Evolutionary conservation across 106 monocot species (phyloP).

Genomic region (Dendrobium catenatum): DNA sequence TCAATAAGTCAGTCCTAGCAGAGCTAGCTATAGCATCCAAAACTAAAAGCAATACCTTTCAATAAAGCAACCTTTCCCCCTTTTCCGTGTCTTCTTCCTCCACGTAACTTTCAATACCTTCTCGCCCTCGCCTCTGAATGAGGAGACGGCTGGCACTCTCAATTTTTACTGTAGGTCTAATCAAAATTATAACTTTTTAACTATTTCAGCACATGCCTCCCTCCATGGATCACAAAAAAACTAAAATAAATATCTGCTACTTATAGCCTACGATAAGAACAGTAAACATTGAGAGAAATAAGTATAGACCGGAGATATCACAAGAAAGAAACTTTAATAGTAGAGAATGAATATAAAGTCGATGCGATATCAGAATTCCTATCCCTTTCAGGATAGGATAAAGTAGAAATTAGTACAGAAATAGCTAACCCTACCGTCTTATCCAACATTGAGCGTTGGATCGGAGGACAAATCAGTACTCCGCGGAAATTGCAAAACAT

Average conservation of each 20-base stretch:
- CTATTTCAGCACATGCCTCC: slow-evolving; percentile 2
- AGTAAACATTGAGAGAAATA: neutral
- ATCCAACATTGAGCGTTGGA: neutral
- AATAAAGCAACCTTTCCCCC: neutral
- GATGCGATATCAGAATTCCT: neutral
- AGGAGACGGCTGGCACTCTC: neutral
- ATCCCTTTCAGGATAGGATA: neutral
- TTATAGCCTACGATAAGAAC: neutral
- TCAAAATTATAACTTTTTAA: neutral
- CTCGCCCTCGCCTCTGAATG: neutral
- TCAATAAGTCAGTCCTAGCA: slow-evolving; percentile 1
- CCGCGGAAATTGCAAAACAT: neutral
- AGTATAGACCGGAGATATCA: neutral
- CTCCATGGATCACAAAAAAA: neutral
- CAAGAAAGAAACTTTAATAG: neutral
- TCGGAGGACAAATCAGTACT: neutral
- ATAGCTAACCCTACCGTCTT: neutral
- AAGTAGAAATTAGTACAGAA: neutral
- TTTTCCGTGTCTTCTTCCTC: slow-evolving; percentile 10
- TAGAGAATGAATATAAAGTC: neutral
- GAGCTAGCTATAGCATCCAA: neutral
- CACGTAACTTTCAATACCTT: neutral
- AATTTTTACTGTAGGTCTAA: neutral
- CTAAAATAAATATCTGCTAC: neutral
- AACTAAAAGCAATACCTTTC: slow-evolving; percentile 3